Base-by-base conservation (phyloP, 116 monocot genomes). In the Posidonia oceanica region DNA sequence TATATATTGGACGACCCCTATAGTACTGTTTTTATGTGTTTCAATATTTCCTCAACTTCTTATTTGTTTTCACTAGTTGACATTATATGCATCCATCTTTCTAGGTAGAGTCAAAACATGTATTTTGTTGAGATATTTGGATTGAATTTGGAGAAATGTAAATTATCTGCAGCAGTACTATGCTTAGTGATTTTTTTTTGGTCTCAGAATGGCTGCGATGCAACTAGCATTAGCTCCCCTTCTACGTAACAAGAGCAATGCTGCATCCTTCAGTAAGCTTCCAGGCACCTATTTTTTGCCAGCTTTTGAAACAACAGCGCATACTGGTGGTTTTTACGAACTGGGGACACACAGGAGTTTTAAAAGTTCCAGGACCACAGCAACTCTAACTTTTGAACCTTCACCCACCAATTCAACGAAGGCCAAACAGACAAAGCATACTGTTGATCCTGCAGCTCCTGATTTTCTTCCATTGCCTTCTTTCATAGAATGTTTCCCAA, bases 391-490 rank as follows among this genome's bases (percentile, higher is more conserved):
- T 3, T 68, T 84, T 76, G 88, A 86, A 55, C 71, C 68, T 63
- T 84, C 86, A 16, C 41, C 77, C 21, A 55, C 67, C 52, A 80
- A 84, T 18, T 72, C 74, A 16, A 72, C 75, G 53, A 94, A 76
- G 70, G 13, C 63, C n/a, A 79, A 73, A 65, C 67, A 75, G 39
- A 84, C 70, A 71, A 91, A 78, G 37, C 88, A 87, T 67, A 96
- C 88, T 8, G 55, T 86, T 75, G 87, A 96, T 83, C 91, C 96
- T 68, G 56, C 83, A 16, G 78, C 82, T 61, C 97, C 97, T 54
- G 89, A 91, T 75, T 97, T 97, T 72, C 89, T 89, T 74, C 97
- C 97, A 16, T 79, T 97, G 58, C 97, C 89, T 61, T 81, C 89
- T 0, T 97, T 87, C 77, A 76, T 83, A 71, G 83, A 97, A 62